Evolutionary conservation across 139 green algal species (phyloP).

Genomic region (Astrephomene gubernaculifera): DNA sequence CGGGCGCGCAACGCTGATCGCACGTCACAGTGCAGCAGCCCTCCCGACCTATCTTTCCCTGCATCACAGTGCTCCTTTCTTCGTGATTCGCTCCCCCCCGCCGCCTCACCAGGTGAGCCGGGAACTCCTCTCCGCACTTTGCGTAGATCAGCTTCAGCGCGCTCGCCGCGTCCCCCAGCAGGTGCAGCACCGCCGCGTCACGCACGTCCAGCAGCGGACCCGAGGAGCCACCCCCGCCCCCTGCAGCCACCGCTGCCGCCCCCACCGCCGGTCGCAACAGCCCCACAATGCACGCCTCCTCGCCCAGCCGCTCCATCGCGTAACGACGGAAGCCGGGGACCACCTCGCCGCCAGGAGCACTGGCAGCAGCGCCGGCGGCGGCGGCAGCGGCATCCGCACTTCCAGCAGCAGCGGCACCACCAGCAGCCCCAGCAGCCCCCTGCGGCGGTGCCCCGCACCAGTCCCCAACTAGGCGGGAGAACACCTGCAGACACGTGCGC

Average conservation of each 20-base stretch:
- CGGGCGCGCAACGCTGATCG: no score
- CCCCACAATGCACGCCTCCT: constrained; percentile 68
- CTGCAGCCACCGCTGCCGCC: neutral
- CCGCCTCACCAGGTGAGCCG: constrained; percentile 59
- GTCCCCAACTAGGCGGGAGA: constrained; percentile 63
- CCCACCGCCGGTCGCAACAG: constrained; percentile 50
- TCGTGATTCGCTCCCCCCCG: neutral
- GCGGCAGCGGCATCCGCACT: neutral
- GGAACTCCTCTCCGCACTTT: constrained; percentile 62
- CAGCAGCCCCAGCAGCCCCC: no score
- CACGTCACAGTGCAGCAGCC: no score
- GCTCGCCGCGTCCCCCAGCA: constrained; percentile 71
- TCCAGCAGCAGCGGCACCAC: neutral
- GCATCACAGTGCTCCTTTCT: neutral
- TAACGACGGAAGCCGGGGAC: constrained; percentile 67
- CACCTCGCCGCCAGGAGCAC: constrained; percentile 33
- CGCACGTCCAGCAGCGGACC: constrained; percentile 59
- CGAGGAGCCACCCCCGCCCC: neutral
- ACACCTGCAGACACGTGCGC: constrained; percentile 71
- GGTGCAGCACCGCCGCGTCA: constrained; percentile 72
- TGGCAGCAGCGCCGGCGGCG: neutral
- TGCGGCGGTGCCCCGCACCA: constrained; percentile 62
- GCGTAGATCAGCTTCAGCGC: constrained; percentile 70
- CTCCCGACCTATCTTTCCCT: no score
- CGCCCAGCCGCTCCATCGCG: constrained; percentile 69